Evolutionary conservation across 2,329 filamentous ascomycete genomes (phyloP).

Genomic region (Didymosphaeria variabile): DNA sequence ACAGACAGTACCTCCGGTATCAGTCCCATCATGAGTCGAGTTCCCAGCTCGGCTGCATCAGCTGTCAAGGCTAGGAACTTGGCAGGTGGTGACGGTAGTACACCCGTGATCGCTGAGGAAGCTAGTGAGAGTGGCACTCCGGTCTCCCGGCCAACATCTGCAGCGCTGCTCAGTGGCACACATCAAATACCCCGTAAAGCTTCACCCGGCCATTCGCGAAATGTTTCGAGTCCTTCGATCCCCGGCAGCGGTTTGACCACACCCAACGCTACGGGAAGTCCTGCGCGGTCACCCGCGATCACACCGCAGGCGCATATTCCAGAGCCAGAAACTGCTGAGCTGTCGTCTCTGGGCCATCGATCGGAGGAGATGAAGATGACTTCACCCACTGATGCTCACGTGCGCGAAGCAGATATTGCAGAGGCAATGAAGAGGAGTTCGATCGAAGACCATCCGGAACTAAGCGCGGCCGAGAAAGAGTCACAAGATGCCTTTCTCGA

Average conservation of each 20-base stretch:
- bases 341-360: conserved; percentile 53
- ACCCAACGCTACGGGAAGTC: conserved; percentile 67
- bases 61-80: conserved; percentile 50
- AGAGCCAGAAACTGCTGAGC: conserved; percentile 58
- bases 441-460: conserved; percentile 29
- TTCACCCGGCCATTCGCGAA: conserved; percentile 51
- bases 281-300: conserved; percentile 66
- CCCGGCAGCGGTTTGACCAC: conserved; percentile 65
- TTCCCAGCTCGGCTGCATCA: conserved; percentile 56
- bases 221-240: conserved; percentile 50
- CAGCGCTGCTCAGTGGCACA: conserved; percentile 36
- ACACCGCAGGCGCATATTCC: conserved; percentile 55
- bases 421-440: conserved; percentile 36
- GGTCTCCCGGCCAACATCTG: conserved; percentile 46
- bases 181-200: conserved; percentile 47
- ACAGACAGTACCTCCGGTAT: conserved; percentile 70
- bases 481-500: conserved; percentile 49
- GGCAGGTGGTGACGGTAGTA: conserved; percentile 51
- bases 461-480: conserved; percentile 42
- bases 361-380: conserved; percentile 33
- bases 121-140: conserved; percentile 49
- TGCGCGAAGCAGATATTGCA: conserved; percentile 50
- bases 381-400: conserved; percentile 37
- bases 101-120: conserved; percentile 66
- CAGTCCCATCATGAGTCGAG: conserved; percentile 71